Base-by-base conservation (phyloP, 345 rosid genomes). In the Theobroma cacao region DNA sequence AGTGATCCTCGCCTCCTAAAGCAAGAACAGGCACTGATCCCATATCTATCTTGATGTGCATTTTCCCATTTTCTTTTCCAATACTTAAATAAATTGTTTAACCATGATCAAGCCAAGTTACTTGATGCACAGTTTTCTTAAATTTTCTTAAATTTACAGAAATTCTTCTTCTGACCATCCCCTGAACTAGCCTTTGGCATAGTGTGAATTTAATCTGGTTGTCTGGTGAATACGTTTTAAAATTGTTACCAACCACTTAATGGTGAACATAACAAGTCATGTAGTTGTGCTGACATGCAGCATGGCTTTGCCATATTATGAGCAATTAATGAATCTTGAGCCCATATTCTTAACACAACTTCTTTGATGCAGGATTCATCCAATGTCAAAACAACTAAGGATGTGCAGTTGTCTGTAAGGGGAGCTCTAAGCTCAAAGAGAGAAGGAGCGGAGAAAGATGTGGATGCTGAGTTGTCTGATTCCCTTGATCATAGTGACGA, bases 1-100 rank as follows among this genome's bases (percentile, higher is more conserved):
- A 89, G 92, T 76, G 98, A 96, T 87, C 98, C 98, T 80, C 98
- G 94, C 60, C 94, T 96, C 77, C 81, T 94, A 45, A 96, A 88
- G 84, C 89, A 89, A 80, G 93, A 86, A 82, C 70, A 26, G 90
- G 93, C 89, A 88, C 86, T 43, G 18, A 22, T 75, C 38, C 72
- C 13, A 20, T 34, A 50, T 31, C 13, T 4, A 71, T 65, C 30
- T 33, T 18, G 20, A 41, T 74, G 43, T 62, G 63, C 31, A 45
- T 78, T 55, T n/a, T 31, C 72, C 64, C 38, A 15, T 13, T 58
- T 62, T 40, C 68, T 24, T 50, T n/a, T 72, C 48, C 1, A 52
- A n/a, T 17, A 22, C 58, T 34, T 33, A 7, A 10, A 53, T 26
- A 64, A 60, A 45, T 20, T 26, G 52, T 50, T 59, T 47, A 75